These are phyloP conservation scores for Begonia fuchsioides DNA, from an alignment of 306 rosid species.

Conservation along the genomic window DNA sequence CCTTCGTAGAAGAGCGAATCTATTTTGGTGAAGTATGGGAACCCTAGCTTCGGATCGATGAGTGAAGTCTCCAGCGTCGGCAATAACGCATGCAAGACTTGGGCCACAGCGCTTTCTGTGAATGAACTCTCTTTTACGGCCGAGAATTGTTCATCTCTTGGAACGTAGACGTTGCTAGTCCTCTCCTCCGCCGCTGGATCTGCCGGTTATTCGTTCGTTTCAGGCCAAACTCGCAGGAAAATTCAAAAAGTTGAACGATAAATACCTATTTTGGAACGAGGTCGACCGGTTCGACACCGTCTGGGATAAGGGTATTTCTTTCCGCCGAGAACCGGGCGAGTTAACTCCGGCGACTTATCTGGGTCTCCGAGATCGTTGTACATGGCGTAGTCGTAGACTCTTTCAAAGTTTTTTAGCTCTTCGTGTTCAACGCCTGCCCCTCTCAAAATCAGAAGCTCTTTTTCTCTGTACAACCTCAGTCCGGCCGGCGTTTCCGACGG, in stretches of 20 bases:
- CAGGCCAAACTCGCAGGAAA: no score
- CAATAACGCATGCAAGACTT: slow-evolving; percentile 14
- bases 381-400: slow-evolving; percentile 34
- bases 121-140: slow-evolving; percentile 16
- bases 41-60: slow-evolving; percentile 16
- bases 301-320: slow-evolving; percentile 13
- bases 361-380: slow-evolving; percentile 38
- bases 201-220: no score
- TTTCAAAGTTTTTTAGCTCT: slow-evolving; percentile 19
- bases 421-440: slow-evolving; percentile 21
- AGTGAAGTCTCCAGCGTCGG: slow-evolving; percentile 11
- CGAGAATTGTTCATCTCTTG: slow-evolving; percentile 31
- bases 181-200: slow-evolving; percentile 22
- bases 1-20: slow-evolving; percentile 24
- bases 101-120: slow-evolving; percentile 4
- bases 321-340: slow-evolving; percentile 17
- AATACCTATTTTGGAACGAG: slow-evolving; percentile 9
- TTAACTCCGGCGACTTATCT: slow-evolving; percentile 9
- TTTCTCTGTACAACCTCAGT: slow-evolving; percentile 20
- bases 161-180: slow-evolving; percentile 16
- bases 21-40: slow-evolving; percentile 25
- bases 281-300: slow-evolving; percentile 22
- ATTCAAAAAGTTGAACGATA: no score
- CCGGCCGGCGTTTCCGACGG: slow-evolving; percentile 29
- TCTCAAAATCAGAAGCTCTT: slow-evolving; percentile 19